A percentile compares a stretch with the other conserved stretches of the same genome.
These are phyloP conservation scores for Anthoceros angustus DNA, from an alignment of 225 moss, liverwort and hornwort genomes.

Conservation along the genomic window DNA sequence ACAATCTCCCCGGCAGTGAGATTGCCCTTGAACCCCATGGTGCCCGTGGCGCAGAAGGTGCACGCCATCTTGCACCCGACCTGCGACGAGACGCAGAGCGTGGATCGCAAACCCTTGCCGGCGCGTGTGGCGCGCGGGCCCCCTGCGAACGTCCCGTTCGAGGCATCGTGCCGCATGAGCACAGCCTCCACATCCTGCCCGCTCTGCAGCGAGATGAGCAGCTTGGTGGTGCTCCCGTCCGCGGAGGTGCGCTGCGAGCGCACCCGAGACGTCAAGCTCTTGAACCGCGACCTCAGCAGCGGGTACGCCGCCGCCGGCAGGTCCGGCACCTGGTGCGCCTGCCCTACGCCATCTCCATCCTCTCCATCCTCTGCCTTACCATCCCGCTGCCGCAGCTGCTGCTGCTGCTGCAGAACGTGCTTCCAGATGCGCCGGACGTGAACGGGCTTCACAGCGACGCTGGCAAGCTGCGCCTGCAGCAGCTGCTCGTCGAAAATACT, in stretches of 20 bases:
- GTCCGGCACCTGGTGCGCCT: constrained; percentile 70
- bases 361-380: too few relatives aligned
- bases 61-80: constrained; percentile 99
- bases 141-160: constrained; percentile 80
- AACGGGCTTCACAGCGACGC: neutral
- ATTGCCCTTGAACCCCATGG: constrained; percentile 96
- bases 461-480: neutral
- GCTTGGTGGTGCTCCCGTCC: constrained; percentile 80
- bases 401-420: neutral
- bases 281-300: constrained; percentile 50
- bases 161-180: constrained; percentile 78
- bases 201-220: constrained; percentile 69
- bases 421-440: constrained; percentile 5
- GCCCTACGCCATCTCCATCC: neutral
- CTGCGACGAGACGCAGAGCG: constrained; percentile 96
- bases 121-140: constrained; percentile 65
- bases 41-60: constrained; percentile 97
- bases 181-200: constrained; percentile 91
- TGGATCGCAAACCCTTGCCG: constrained; percentile 31
- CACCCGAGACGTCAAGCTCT: constrained; percentile 57
- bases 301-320: constrained; percentile 64
- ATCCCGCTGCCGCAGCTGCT: neutral
- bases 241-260: constrained; percentile 55
- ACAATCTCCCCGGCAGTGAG: constrained; percentile 89
- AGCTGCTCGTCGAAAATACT: neutral